Evolutionary conservation across 371 early-diverging fungal species (phyloP).

Genomic region (Nosema muscidifuracis): DNA sequence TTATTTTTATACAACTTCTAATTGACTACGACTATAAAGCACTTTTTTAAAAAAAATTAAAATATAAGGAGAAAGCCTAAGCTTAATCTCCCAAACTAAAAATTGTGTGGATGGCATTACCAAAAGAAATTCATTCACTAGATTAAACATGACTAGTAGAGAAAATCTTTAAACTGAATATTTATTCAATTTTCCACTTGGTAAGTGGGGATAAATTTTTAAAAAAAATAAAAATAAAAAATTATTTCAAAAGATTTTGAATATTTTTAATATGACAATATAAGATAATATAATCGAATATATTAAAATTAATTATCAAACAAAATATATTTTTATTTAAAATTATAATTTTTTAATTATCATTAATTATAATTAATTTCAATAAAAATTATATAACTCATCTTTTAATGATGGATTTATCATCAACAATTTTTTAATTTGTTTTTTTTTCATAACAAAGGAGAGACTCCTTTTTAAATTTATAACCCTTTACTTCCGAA

Average conservation of each 20-base stretch:
- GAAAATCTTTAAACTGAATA: not conserved
- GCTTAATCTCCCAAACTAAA: conserved; percentile 24
- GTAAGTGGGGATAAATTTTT: conserved; percentile 18
- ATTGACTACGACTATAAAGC: too few species aligned
- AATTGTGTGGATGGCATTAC: conserved; percentile 18
- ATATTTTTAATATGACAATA: too few species aligned
- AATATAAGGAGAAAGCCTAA: conserved; percentile 20
- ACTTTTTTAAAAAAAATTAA: conserved; percentile 5
- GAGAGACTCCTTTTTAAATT: not conserved
- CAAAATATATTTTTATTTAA: too few species aligned
- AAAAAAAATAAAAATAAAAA: not conserved
- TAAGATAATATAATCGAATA: too few species aligned
- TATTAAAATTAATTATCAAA: too few species aligned
- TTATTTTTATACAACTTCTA: too few species aligned
- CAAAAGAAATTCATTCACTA: conserved; percentile 10
- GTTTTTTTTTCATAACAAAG: conserved; percentile 15
- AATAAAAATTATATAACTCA: too few species aligned
- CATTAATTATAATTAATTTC: too few species aligned
- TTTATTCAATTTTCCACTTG: conserved; percentile 7
- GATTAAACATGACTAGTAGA: conserved; percentile 1
- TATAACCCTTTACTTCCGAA: not conserved
- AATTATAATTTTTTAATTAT: too few species aligned
- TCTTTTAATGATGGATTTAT: too few species aligned
- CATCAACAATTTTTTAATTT: too few species aligned
- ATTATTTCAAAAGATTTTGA: not conserved